Base-by-base conservation (phyloP, 306 rosid genomes). In the Prunus mira region DNA sequence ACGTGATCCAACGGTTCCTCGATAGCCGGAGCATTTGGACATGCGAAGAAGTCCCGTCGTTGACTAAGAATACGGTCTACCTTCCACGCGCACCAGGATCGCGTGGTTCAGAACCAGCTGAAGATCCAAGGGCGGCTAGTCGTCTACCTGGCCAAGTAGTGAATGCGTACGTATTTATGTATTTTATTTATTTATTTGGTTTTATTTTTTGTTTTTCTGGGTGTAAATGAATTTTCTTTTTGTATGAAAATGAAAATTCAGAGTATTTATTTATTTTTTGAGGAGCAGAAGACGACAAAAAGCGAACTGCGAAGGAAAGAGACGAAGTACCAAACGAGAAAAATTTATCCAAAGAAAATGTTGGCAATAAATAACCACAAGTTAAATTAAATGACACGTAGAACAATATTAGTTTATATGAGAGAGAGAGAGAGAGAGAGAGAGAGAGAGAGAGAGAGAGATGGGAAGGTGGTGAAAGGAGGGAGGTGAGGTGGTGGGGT, bases 221-320 rank as follows among this genome's bases (percentile, higher is more conserved):
- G 9, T 38, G 9, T 38, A 9, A 38, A 6, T 38, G 43, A 38
- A 7, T 38, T 38, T 38, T 38, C 43, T 38, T 38, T 38, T 38
- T 7, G 43, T 38, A 38, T 7, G 43, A 38, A 38, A 38, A 38
- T 38, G 43, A 38, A 38, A 38, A 38, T 38, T 38, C 43, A 8
- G 43, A 38, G 43, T 38, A 38, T 7, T 7, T 38, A 6, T 38
- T 38, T 38, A 6, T 38, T 38, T 38, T 6, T 38, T 7, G 62
- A 2, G 52, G 52, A 77, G 72, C 27, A 32, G 64, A 71, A 75
- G 43, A 76, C 77, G 77, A 85, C 86, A 79, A 85, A 70, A 34
- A 43, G 30, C 27, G 25, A 61, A 14, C 18, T 52, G 47, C 56
- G 9, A 27, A 22, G 60, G 3, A 43, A 54, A 61, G 45, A 38